A percentile compares a stretch with the other conserved stretches of the same genome.
phyloP scores from a whole-genome alignment of 129 eudicot species.

The Glebionis coronaria region DNA sequence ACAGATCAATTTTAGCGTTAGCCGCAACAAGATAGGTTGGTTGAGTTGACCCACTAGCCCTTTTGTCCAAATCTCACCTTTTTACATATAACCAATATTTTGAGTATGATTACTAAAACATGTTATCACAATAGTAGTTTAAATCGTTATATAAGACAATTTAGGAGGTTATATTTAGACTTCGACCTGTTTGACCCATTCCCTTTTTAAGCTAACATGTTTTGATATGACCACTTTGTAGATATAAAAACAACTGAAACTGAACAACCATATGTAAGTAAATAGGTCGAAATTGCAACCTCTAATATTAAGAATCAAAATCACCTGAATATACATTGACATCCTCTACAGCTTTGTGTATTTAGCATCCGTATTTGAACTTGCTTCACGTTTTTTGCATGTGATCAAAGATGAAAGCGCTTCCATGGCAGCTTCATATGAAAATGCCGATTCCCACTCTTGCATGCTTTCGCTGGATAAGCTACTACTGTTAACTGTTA shows the following conservation, averaged over 20 bases:
- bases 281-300: neutral
- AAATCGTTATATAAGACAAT: neutral
- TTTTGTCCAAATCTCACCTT: neutral
- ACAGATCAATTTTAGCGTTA: neutral
- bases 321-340: conserved; percentile 78
- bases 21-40: neutral
- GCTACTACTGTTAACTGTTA: conserved; percentile 31
- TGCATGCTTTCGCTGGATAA: conserved; percentile 22
- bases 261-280: neutral
- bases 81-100: neutral
- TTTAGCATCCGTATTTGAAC: conserved; percentile 32
- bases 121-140: neutral
- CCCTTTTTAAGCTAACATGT: neutral
- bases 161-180: neutral
- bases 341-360: conserved; percentile 70
- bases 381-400: conserved; percentile 50
- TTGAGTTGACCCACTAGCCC: neutral
- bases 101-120: neutral
- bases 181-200: neutral
- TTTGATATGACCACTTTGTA: neutral
- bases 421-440: conserved; percentile 88
- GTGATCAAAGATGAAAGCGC: conserved; percentile 88
- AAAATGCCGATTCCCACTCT: conserved; percentile 31
- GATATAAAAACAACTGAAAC: neutral
- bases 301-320: conserved; percentile 3